phyloP scores from a whole-genome alignment of 192 early-diverging fungal species.

The Backusella luteola region DNA sequence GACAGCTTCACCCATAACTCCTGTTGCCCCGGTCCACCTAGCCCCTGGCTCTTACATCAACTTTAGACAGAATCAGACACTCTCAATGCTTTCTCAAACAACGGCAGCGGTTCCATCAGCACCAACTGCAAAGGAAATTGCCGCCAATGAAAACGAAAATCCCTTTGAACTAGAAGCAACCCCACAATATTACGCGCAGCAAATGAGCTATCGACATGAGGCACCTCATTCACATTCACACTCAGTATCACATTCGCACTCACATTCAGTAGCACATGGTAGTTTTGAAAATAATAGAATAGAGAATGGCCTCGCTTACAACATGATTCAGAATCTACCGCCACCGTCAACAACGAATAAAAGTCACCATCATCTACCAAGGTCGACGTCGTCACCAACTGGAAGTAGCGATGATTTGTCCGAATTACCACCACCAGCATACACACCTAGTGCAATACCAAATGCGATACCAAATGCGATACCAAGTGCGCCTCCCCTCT shows the following conservation, averaged over 20 bases:
- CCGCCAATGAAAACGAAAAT: not conserved
- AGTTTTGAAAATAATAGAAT: not conserved
- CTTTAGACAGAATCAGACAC: not conserved
- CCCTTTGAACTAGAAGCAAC: not conserved
- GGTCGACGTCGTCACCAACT: not conserved
- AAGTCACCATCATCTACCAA: not conserved
- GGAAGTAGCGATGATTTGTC: not conserved
- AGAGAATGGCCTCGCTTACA: not conserved
- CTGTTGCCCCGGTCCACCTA: not conserved
- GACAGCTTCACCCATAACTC: not conserved
- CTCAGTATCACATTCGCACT: not conserved
- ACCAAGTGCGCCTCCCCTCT: conserved; percentile 7
- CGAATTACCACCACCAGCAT: conserved; percentile 20
- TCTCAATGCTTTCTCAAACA: conserved; percentile 3
- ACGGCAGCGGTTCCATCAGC: conserved; percentile 13
- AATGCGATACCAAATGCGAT: conserved; percentile 8
- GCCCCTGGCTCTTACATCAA: not conserved
- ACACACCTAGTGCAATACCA: conserved; percentile 8
- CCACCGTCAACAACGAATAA: not conserved
- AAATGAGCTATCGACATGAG: not conserved
- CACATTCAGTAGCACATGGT: not conserved
- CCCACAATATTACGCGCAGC: not conserved
- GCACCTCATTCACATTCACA: not conserved
- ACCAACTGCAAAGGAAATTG: conserved; percentile 19
- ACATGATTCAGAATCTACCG: not conserved